Evolutionary conservation across 352 stramenopile species (phyloP), one percentile per base, ranked within the genome.

Genomic region (Phytopythium helicoides): DNA sequence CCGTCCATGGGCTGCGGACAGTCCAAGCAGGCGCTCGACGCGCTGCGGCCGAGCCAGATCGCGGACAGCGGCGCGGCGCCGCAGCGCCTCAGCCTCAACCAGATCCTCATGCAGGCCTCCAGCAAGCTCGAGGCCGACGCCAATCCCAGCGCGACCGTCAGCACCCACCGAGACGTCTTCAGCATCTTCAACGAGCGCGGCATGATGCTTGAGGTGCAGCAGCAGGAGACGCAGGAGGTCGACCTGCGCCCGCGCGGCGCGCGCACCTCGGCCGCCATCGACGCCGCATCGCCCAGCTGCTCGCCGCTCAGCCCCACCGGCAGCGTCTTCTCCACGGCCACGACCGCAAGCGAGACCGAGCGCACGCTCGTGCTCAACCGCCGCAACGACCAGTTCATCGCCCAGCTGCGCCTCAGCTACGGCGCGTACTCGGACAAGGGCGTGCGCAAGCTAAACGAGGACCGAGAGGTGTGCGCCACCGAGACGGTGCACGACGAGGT

Each of bases 161-260:
- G 60, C 51, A 67, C 66, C 34, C 78, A 91, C 50, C 81, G 84
- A 26, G 84, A 94, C 56, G 84, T 94, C 37, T 92, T 94, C 50
- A 92, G 77, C 69, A 91, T 94, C 48, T 94, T 94, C 34, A 82
- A 66, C 19, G 84, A 94, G 50, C 76, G 63, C 44, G 84, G 84
- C 41, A 88, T 91, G 80, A 47, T 78, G 19, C 64, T 94, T 10
- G 79, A 90, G 45, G 56, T 31, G 12, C 47, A 53, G 31, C 33
- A 44, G 16, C 18, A 42, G n/a, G n/a, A 16, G 18, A 54, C 23
- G 37, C 28, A 62, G 18, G 33, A 37, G 39, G 34, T 46, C 48
- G 18, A 4, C 26, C 36, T 40, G 41, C 50, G 36, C 14, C 23
- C 23, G 14, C 45, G 18, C 18, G 28, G 45, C 28, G 45, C 28